Evolutionary conservation across 106 monocot species (phyloP), one percentile per base, ranked within the genome.

Genomic region (Vanilla planifolia): DNA sequence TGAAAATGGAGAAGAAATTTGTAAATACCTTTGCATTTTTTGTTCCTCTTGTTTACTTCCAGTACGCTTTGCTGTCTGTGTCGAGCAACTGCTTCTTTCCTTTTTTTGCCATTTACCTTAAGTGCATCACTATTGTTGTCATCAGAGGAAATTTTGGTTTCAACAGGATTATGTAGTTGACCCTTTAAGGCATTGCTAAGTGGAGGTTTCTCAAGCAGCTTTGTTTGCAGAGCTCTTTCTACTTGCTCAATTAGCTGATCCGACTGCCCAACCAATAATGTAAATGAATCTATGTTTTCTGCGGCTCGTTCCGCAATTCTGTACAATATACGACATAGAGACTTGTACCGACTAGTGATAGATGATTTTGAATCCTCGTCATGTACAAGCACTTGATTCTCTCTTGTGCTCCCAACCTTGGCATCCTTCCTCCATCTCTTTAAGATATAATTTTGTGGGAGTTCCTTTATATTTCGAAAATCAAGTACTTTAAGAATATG

Each of bases 401-500:
- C 78, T 27, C 67, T 70, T 28, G 65, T 21, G 35, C 43, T 66
- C 19, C 55, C 67, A 39, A 40, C n/a, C 69, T 82, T 87, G 19
- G 75, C 87, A 70, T 87, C 82, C 51, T 87, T 87, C 63, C 75
- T 82, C 87, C 87, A 87, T 25, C 87, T 75, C 44, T 75, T 78
- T 32, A 79, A 66, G 34, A 87, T 63, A 69, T 60, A 87, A 16
- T 76, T 75, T 25, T 51, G 70, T 47, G 79, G 73, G 50, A 88
- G 68, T 29, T 88, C 88, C 68, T 88, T 83, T 7, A 88, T 73
- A 55, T 74, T 76, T 71, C 73, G 76, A 14, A 70, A 67, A 42
- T 88, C 83, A 48, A 79, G 63, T 60, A 83, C 79, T 61, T 83
- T 88, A 22, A 88, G 36, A 33, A 80, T 63, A 83, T 88, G 88